Base-by-base conservation (phyloP, 345 rosid genomes). In the Sonneratia caseolaris region DNA sequence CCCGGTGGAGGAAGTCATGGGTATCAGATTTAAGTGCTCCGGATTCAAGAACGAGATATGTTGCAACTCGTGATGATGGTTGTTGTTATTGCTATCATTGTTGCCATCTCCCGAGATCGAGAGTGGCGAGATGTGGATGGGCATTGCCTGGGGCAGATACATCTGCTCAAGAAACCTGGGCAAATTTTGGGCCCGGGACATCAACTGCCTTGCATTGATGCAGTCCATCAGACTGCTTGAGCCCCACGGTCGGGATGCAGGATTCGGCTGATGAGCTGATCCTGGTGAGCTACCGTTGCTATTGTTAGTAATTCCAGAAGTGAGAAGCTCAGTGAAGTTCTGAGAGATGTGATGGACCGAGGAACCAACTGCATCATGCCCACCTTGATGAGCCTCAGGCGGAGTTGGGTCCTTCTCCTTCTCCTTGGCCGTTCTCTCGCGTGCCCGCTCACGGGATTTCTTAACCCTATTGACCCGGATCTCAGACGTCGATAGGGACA, bases 341-440 rank as follows among this genome's bases (percentile, higher is more conserved):
- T 83, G 87, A 7, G 91, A 77, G 56, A 87, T 80, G 40, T 78
- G 81, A 75, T 79, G 80, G 77, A 74, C 78, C 59, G 79, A 22
- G 49, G 7, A 68, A 78, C 35, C 73, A 72, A 10, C 24, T 51
- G 42, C 40, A 42, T 42, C 76, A 70, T 42, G 48, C 24, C 37
- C 62, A 1, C 38, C 49, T 27, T 67, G 70, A 3, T 40, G 70
- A 42, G 32, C 55, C 36, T n/a, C 14, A 7, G 37, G 5, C 53
- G 72, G 69, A 27, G 70, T 70, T 1, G 84, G 68, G 59, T 86
- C 82, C 11, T 78, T 82, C 66, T 89, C 92, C 73, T 84, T 91
- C 79, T 94, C 97, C 64, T 89, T 95, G 0, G 96, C 92, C 4
- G 97, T 83, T 78, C 97, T 85, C 73, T 86, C 94, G 72, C 92